These are phyloP conservation scores for Paracorniculantispora psalliotae DNA, from an alignment of 2,329 filamentous ascomycete genomes.

Conservation along the genomic window DNA sequence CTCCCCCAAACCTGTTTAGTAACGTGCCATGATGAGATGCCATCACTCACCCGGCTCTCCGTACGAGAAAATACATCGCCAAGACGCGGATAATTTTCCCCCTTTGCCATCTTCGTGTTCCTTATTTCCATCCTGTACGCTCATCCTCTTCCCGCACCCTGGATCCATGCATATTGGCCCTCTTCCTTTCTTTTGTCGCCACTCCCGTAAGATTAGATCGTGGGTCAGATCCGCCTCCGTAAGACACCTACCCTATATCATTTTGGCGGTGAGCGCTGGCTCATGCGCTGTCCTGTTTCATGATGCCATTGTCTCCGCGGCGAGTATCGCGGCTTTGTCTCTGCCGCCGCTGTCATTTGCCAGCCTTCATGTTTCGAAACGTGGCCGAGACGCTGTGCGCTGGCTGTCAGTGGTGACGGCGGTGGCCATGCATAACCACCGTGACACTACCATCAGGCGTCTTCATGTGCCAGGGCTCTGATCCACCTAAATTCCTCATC, in stretches of 20 bases:
- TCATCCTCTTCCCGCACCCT: not conserved
- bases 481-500: not conserved
- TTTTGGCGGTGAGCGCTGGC: not conserved
- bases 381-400: not conserved
- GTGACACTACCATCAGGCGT: not conserved
- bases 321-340: not conserved
- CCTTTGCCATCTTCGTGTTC: too few species aligned
- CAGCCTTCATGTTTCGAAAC: not conserved
- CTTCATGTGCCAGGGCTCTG: not conserved
- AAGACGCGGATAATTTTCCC: not conserved
- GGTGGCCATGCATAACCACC: not conserved
- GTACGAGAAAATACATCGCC: not conserved
- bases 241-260: conserved; percentile 9
- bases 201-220: conserved; percentile 5
- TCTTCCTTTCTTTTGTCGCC: not conserved
- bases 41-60: not conserved
- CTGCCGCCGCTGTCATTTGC: not conserved
- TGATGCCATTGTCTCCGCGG: not conserved
- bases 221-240: not conserved
- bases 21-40: conserved; percentile 2
- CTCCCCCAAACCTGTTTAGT: conserved; percentile 3
- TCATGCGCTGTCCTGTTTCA: conserved; percentile 4
- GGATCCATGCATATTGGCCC: not conserved
- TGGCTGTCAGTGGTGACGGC: not conserved
- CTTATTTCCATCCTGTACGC: too few species aligned